Percentiles rank a stretch among this genome's conserved stretches.
phyloP scores from a whole-genome alignment of 164 flowering plant genomes.

The Tinospora cordifolia region DNA sequence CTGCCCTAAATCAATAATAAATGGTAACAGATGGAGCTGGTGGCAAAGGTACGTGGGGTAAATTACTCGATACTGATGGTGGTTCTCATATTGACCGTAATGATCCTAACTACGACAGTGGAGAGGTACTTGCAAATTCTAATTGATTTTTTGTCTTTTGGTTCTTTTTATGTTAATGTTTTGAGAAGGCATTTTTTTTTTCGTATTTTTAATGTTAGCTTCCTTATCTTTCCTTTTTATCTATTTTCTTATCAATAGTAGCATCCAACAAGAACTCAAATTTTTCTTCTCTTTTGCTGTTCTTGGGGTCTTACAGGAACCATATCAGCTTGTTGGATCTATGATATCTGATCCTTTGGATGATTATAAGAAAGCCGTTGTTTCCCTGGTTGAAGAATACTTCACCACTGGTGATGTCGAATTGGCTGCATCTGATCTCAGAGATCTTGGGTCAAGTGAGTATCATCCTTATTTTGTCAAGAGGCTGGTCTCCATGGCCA shows the following conservation, averaged over 20 bases:
- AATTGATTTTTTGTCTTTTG: background rate
- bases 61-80: constrained; percentile 75
- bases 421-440: constrained; percentile 75
- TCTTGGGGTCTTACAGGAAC: constrained; percentile 49
- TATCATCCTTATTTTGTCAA: constrained; percentile 87
- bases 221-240: too few relatives aligned
- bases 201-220: background rate
- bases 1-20: too few relatives aligned
- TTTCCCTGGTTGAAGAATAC: constrained; percentile 79
- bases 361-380: constrained; percentile 89
- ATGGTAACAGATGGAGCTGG: constrained; percentile 83
- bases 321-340: constrained; percentile 84
- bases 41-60: constrained; percentile 99
- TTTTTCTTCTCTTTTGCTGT: background rate
- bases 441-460: constrained; percentile 68
- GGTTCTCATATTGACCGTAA: constrained; percentile 78
- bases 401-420: constrained; percentile 81
- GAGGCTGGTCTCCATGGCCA: constrained; percentile 85
- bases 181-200: background rate
- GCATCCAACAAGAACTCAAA: background rate
- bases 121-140: constrained; percentile 52
- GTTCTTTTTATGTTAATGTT: background rate
- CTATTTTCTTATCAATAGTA: background rate
- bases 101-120: constrained; percentile 99
- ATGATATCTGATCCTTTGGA: constrained; percentile 73